phyloP scores from a whole-genome alignment of 2,329 filamentous ascomycete species.

The Hypoxylon sp. region DNA sequence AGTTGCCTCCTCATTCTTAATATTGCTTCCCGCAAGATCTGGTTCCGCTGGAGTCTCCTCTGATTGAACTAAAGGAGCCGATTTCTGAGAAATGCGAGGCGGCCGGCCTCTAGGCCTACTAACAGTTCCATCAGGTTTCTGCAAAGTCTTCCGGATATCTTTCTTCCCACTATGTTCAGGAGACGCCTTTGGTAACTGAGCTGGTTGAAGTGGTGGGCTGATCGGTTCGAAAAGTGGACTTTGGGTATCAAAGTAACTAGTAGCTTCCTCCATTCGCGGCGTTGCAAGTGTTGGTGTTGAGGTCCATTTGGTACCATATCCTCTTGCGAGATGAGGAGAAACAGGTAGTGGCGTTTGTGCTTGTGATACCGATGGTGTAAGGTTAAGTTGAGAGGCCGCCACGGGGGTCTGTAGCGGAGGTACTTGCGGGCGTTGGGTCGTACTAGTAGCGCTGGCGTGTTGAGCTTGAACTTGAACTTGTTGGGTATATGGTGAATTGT shows the following conservation, averaged over 20 bases:
- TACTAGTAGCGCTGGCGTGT: conserved; percentile 31
- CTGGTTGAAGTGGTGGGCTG: conserved; percentile 65
- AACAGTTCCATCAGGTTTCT: conserved; percentile 47
- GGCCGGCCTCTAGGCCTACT: conserved; percentile 54
- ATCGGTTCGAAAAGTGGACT: conserved; percentile 72
- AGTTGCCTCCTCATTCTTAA: conserved; percentile 74
- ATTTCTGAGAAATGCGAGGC: conserved; percentile 57
- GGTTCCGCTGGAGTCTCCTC: conserved; percentile 66
- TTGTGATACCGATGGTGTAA: conserved; percentile 40
- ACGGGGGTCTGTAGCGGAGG: conserved; percentile 46
- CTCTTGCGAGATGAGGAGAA: conserved; percentile 53
- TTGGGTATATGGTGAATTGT: conserved; percentile 52
- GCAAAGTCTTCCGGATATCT: conserved; percentile 53
- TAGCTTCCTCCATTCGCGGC: conserved; percentile 58
- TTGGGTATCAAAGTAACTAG: conserved; percentile 59
- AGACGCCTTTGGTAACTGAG: conserved; percentile 57
- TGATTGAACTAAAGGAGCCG: conserved; percentile 57
- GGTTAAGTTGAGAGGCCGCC: conserved; percentile 42
- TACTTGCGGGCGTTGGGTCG: conserved; percentile 45
- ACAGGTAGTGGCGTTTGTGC: conserved; percentile 48
- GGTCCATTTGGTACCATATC: conserved; percentile 72
- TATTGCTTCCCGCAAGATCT: conserved; percentile 58
- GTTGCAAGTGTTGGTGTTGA: conserved; percentile 71
- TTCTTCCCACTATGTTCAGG: conserved; percentile 55
- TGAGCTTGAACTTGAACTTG: conserved; percentile 50